These are phyloP conservation scores for Botrytis pseudocinerea DNA, from an alignment of 2,329 filamentous ascomycete species.

Conservation along the genomic window DNA sequence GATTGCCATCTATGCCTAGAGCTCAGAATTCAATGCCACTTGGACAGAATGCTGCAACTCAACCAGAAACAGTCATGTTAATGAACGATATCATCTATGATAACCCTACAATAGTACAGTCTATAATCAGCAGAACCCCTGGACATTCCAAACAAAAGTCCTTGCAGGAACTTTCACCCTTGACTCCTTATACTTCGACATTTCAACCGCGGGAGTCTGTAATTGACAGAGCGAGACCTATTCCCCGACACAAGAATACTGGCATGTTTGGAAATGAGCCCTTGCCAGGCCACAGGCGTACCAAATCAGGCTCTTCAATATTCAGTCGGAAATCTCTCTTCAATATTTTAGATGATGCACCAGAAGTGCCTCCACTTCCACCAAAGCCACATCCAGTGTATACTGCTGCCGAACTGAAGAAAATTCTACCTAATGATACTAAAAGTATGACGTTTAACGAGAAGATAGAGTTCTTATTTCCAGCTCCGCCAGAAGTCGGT, in stretches of 20 bases:
- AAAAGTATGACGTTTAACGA: slow-evolving; percentile 61
- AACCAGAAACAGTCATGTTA: slow-evolving; percentile 55
- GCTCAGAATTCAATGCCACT: slow-evolving; percentile 27
- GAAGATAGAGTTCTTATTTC: slow-evolving; percentile 56
- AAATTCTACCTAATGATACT: slow-evolving; percentile 53
- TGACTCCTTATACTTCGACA: slow-evolving; percentile 23
- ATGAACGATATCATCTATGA: slow-evolving; percentile 58
- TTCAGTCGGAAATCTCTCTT: slow-evolving; percentile 50
- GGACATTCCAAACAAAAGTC: slow-evolving; percentile 16
- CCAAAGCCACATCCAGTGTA: slow-evolving; percentile 45
- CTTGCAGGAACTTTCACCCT: slow-evolving; percentile 25
- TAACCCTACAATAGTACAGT: slow-evolving; percentile 51
- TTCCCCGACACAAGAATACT: slow-evolving; percentile 43
- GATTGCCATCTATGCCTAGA: slow-evolving; percentile 37
- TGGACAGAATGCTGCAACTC: slow-evolving; percentile 29
- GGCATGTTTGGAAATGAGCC: slow-evolving; percentile 51
- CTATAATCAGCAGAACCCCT: slow-evolving; percentile 50
- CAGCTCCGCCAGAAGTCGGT: slow-evolving; percentile 41
- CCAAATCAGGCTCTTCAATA: slow-evolving; percentile 52
- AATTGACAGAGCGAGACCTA: slow-evolving; percentile 41
- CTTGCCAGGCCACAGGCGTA: slow-evolving; percentile 46
- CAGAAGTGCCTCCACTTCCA: slow-evolving; percentile 52
- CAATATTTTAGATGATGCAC: slow-evolving; percentile 49
- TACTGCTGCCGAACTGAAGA: slow-evolving; percentile 43
- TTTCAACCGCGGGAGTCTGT: slow-evolving; percentile 36